Evolutionary conservation across 805 yeast species (phyloP), one percentile per base, ranked within the genome.

Genomic region (Spathaspora boniae): DNA sequence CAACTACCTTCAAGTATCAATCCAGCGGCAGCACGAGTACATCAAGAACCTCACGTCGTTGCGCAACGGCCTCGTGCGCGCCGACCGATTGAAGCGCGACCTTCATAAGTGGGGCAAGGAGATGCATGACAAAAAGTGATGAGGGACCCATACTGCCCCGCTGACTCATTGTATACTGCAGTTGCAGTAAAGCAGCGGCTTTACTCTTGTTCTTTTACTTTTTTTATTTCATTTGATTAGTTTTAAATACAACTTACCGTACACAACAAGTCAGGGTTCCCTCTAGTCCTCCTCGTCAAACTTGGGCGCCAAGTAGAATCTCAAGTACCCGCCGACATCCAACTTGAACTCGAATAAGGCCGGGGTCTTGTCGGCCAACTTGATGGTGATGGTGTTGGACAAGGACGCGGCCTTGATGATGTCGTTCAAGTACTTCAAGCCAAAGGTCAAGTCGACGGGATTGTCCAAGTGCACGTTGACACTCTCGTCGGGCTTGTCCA

Each of bases 301-400:
- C 74, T 93, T 91, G 41, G 98, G 98, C 50, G 98, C 98, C 61
- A 93, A 76, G 76, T 86, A 93, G 77, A 85, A 93, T 60, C 96
- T 82, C 60, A 93, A 72, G 65, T 86, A 86, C 36, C 98, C 98
- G 61, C 91, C 84, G 21, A 61, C 70, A 44, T 87, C 81, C 56
- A 93, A 72, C 63, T 82, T 83, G 68, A 82, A 93, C 68, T 91
- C 97, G 56, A 93, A 87, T 60, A 88, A 69, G 27, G 97, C 95
- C 22, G 98, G 98, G 11, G 93, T 81, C 57, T 85, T 87, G 53
- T 84, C 91, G 14, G 95, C 85, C 54, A 93, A 75, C 62, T 86
- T 85, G 46, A 93, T 74, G 26, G 93, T 84, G 42, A 91, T 89
- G 28, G 81, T 71, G 29, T 74, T 65, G 2, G 96, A 74, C 47